These are phyloP conservation scores for Aspergillus sp. DNA, from an alignment of 2,329 filamentous ascomycete genomes.

Conservation along the genomic window DNA sequence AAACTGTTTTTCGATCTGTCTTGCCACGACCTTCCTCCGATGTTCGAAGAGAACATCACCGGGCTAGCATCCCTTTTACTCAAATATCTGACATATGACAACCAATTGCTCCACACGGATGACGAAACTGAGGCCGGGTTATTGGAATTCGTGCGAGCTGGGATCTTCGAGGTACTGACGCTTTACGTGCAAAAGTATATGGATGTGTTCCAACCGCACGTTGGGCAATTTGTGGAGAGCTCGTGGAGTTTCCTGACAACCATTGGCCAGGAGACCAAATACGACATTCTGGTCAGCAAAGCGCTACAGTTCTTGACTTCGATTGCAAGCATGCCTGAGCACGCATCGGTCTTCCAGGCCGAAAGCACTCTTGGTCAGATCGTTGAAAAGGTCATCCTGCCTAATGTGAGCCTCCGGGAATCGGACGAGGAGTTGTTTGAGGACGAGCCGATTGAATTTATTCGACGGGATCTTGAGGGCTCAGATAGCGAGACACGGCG, in stretches of 20 bases:
- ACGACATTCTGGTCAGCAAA: slow-evolving; percentile 88
- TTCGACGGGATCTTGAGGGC: slow-evolving; percentile 85
- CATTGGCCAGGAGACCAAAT: slow-evolving; percentile 79
- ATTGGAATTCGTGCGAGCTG: slow-evolving; percentile 79
- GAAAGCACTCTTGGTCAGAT: slow-evolving; percentile 72
- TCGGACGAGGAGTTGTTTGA: slow-evolving; percentile 94
- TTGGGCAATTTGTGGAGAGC: slow-evolving; percentile 75
- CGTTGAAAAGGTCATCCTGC: slow-evolving; percentile 89
- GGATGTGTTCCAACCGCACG: slow-evolving; percentile 76
- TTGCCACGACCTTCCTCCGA: slow-evolving; percentile 89
- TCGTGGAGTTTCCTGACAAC: slow-evolving; percentile 87
- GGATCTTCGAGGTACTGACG: slow-evolving; percentile 83
- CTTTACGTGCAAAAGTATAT: slow-evolving; percentile 93
- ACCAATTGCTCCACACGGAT: slow-evolving; percentile 68
- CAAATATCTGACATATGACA: slow-evolving; percentile 88
- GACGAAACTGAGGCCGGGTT: slow-evolving; percentile 84
- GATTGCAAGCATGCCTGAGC: slow-evolving; percentile 65
- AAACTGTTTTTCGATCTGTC: slow-evolving; percentile 94
- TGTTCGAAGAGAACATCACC: slow-evolving; percentile 81
- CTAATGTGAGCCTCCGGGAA: slow-evolving; percentile 83
- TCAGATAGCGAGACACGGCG: slow-evolving; percentile 91
- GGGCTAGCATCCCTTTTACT: slow-evolving; percentile 71
- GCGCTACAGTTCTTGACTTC: slow-evolving; percentile 90
- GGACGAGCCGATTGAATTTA: slow-evolving; percentile 98
- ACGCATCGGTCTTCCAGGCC: slow-evolving; percentile 78